Base-by-base conservation (phyloP, 1,284 basidiomycete genomes). In the Fomes fomentarius region DNA sequence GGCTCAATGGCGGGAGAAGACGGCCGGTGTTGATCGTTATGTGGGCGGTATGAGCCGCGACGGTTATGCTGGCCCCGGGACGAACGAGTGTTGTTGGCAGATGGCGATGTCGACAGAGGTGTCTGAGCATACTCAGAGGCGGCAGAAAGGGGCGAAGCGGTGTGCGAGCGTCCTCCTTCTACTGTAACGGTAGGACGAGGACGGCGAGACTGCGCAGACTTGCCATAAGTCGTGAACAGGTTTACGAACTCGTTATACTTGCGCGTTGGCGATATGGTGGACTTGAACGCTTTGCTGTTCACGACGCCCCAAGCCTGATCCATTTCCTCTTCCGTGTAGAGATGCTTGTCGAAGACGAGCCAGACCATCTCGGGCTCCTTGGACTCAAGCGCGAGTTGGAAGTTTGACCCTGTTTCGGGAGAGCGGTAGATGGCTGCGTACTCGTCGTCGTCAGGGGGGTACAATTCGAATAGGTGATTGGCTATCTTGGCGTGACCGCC, bases 351-450 rank as follows among this genome's bases (percentile, higher is more conserved):
- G 25, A 89, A 77, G 47, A 88, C 71, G 69, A 80, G 73, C 80
- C 80, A 84, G 21, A 86, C 78, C 30, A 81, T 71, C 60, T 87
- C 82, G 10, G 84, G 85, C 61, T 83, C 77, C 46, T 71, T 68
- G 15, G 85, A 83, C 54, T 80, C 73, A 26, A 88, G 47, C 26
- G 87, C 83, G 50, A 87, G 69, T n/a, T 71, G 73, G 35, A 89
- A 71, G 37, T 82, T 71, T 39, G 76, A 76, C 41, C 60, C 72
- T 30, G 75, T 63, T 12, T 70, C 63, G 7, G 78, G 70, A 24
- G 71, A 58, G 14, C 66, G 57, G 64, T 87, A 87, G 33, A 89
- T 74, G 10, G 66, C 63, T 15, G 68, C 64, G 34, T 74, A 71
- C 55, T 86, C 85, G 28, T 72, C 63, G 19, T 82, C 79, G 37